Conservation (phyloP, 1,284 basidiomycete species). For the Malassezia dermatis region DNA sequence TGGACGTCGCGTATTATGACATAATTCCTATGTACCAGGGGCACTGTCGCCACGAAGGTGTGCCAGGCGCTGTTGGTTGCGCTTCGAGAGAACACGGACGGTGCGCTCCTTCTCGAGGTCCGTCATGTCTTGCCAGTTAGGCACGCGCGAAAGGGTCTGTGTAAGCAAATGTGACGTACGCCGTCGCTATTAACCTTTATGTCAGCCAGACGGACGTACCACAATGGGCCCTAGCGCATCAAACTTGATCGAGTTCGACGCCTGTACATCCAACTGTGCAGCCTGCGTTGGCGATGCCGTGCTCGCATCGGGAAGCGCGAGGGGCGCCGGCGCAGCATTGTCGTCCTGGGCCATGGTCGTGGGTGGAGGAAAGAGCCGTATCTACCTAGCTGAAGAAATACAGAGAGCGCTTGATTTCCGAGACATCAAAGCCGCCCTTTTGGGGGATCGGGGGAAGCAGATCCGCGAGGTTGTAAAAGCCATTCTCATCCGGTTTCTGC, state of each 20-base stretch:
- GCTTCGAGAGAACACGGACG: constrained; percentile 15
- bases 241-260: constrained; percentile 11
- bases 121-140: constrained; percentile 19
- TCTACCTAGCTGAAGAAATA: constrained; percentile 39
- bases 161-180: constrained; percentile 11
- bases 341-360: neutral
- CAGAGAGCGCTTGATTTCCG: constrained; percentile 55
- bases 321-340: neutral
- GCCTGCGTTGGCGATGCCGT: neutral
- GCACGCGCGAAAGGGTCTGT: constrained; percentile 20
- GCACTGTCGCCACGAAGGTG: constrained; percentile 5
- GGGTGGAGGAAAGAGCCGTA: neutral
- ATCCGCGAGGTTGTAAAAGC: constrained; percentile 65
- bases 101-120: constrained; percentile 19
- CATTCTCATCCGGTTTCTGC: neutral
- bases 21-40: neutral
- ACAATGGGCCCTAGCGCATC: constrained; percentile 20
- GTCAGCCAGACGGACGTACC: constrained; percentile 3
- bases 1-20: neutral
- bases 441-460: constrained; percentile 71
- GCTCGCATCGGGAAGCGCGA: neutral
- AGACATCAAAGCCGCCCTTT: constrained; percentile 80
- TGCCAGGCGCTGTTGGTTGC: constrained; percentile 17
- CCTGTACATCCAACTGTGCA: neutral
- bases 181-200: constrained; percentile 19